Percentiles rank a stretch among this genome's conserved stretches.
Conservation (phyloP, 257 asterid species). For the Verbascum thapsus region DNA sequence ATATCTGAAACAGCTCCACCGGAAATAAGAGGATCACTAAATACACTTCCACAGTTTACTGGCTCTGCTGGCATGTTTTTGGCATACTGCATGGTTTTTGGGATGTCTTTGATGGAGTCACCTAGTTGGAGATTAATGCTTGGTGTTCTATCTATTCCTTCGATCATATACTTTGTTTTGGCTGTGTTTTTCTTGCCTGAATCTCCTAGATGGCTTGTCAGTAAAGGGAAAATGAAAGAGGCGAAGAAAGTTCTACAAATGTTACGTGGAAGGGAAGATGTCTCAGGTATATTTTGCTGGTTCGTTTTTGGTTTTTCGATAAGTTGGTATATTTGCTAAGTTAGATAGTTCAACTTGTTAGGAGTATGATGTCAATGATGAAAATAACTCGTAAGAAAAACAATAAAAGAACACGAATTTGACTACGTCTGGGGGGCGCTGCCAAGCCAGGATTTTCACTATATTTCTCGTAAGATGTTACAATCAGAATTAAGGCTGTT, state of each 20-base stretch:
- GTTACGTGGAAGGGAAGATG: constrained; percentile 88
- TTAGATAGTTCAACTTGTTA: neutral
- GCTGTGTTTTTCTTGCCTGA: constrained; percentile 78
- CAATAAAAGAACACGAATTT: too few relatives aligned
- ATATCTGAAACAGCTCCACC: constrained; percentile 98
- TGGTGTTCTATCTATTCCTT: constrained; percentile 86
- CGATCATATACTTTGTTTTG: constrained; percentile 59
- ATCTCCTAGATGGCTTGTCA: constrained; percentile 97
- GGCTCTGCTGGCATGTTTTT: constrained; percentile 88
- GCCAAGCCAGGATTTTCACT: too few relatives aligned
- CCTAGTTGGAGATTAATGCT: constrained; percentile 99
- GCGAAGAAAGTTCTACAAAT: constrained; percentile 73
- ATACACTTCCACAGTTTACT: constrained; percentile 91
- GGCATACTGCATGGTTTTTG: constrained; percentile 91
- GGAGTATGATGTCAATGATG: too few relatives aligned
- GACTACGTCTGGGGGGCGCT: too few relatives aligned
- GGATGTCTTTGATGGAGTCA: constrained; percentile 66
- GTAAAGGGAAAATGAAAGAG: constrained; percentile 85
- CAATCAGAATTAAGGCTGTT: too few relatives aligned
- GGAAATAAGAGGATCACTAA: constrained; percentile 75
- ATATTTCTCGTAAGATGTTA: too few relatives aligned
- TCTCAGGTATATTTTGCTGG: constrained; percentile 55
- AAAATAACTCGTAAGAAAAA: too few relatives aligned
- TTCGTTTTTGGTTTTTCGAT: neutral
- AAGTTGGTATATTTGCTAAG: constrained; percentile 38